Evolutionary conservation across 306 rosid genomes (phyloP).

Genomic region (Lithocarpus polystachyus): DNA sequence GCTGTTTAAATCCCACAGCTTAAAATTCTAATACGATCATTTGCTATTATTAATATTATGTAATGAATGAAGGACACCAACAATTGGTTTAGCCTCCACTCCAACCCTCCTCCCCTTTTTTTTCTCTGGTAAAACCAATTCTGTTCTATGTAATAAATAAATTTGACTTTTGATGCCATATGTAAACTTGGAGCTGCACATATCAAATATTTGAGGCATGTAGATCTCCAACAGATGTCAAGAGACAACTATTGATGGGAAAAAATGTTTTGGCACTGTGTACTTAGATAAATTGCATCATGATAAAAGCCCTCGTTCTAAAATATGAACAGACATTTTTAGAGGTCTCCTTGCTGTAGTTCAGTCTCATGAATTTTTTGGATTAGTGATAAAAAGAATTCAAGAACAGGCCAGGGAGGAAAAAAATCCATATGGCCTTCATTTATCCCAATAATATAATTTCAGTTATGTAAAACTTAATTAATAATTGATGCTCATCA

Average conservation of each 20-base stretch:
- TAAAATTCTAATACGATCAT: neutral
- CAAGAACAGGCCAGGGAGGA: neutral
- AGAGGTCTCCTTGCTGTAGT: neutral
- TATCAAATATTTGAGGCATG: neutral
- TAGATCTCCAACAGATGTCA: neutral
- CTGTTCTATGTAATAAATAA: neutral
- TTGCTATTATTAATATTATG: neutral
- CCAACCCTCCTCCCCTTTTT: neutral
- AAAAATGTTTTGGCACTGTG: neutral
- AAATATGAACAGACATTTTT: neutral
- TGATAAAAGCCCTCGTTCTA: neutral
- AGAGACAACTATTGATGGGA: neutral
- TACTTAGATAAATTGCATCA: neutral
- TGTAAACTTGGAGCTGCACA: neutral
- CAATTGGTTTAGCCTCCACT: no score
- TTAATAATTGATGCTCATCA: constrained; percentile 2
- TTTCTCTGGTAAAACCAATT: neutral
- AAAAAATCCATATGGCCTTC: neutral
- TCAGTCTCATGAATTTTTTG: neutral
- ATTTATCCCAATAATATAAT: neutral
- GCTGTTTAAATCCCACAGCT: neutral
- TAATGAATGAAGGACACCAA: neutral
- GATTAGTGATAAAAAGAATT: neutral
- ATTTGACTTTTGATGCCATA: neutral
- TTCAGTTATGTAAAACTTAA: neutral